A percentile compares a stretch with the other conserved stretches of the same genome.
These are phyloP conservation scores for Trichoderma asperellum DNA, from an alignment of 2,329 filamentous ascomycete genomes.

Conservation along the genomic window DNA sequence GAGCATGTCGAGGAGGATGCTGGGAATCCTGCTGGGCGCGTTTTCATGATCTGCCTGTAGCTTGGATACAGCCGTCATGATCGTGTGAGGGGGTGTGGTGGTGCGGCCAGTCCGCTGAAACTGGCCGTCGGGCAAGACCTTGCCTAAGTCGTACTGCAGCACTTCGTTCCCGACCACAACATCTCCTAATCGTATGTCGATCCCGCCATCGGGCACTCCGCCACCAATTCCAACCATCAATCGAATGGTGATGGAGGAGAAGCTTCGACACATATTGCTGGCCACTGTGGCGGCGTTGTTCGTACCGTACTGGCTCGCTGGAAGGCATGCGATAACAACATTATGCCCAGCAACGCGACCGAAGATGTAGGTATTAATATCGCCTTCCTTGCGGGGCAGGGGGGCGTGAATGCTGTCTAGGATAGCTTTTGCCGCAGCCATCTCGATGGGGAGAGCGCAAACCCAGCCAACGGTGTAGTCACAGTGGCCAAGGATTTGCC, in stretches of 20 bases:
- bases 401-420: slow-evolving; percentile 37
- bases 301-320: slow-evolving; percentile 34
- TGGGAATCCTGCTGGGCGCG: background rate
- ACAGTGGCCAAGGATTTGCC: background rate
- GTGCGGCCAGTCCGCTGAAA: background rate
- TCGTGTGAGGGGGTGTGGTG: background rate
- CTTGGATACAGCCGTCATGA: background rate
- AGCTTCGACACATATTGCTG: slow-evolving; percentile 39
- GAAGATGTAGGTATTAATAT: background rate
- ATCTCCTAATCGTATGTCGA: slow-evolving; percentile 31
- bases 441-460: slow-evolving; percentile 39
- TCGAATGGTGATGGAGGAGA: slow-evolving; percentile 35
- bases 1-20: background rate
- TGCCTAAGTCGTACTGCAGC: slow-evolving; percentile 30
- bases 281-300: slow-evolving; percentile 39
- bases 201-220: slow-evolving; percentile 32
- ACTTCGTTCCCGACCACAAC: slow-evolving; percentile 30
- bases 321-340: slow-evolving; percentile 21
- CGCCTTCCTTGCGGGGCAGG: background rate
- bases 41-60: background rate
- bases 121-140: background rate
- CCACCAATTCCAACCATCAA: slow-evolving; percentile 16
- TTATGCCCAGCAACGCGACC: slow-evolving; percentile 10
- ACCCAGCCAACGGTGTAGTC: slow-evolving; percentile 39
- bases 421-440: slow-evolving; percentile 37